Conservation (phyloP, 495 filamentous ascomycete species). For the Delitschia confertaspora region DNA sequence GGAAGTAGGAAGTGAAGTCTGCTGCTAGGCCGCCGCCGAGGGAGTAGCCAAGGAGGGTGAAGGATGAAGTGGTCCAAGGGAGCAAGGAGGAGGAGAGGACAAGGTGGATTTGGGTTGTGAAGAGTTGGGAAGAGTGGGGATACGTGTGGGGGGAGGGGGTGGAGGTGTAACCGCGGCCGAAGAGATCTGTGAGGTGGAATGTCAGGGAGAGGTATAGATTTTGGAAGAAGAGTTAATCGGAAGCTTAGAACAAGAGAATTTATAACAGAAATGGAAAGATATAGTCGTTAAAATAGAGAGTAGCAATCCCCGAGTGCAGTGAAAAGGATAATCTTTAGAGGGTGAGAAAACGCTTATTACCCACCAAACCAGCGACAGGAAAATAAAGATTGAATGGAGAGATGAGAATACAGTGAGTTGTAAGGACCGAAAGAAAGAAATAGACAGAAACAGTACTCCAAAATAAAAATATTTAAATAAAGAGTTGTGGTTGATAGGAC, state of each 20-base stretch:
- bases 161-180: slow-evolving; percentile 71
- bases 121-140: slow-evolving; percentile 66
- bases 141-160: slow-evolving; percentile 56
- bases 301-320: too few relatives aligned
- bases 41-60: slow-evolving; percentile 74
- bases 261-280: background rate
- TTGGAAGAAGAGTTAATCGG: background rate
- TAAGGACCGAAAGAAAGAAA: too few relatives aligned
- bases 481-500: too few relatives aligned
- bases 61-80: slow-evolving; percentile 54
- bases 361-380: too few relatives aligned
- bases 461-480: too few relatives aligned
- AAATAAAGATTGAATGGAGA: too few relatives aligned
- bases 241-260: background rate
- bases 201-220: background rate
- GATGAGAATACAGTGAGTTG: too few relatives aligned
- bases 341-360: too few relatives aligned
- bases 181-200: slow-evolving; percentile 48
- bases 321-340: too few relatives aligned
- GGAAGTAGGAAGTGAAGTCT: slow-evolving; percentile 64
- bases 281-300: too few relatives aligned
- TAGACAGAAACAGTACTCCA: too few relatives aligned
- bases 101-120: slow-evolving; percentile 62
- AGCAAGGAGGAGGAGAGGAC: slow-evolving; percentile 60
- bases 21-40: slow-evolving; percentile 73